Percentiles rank a stretch among this genome's conserved stretches.
Evolutionary conservation across 441 rosid genomes (phyloP).

Genomic region (Breynia disticha): DNA sequence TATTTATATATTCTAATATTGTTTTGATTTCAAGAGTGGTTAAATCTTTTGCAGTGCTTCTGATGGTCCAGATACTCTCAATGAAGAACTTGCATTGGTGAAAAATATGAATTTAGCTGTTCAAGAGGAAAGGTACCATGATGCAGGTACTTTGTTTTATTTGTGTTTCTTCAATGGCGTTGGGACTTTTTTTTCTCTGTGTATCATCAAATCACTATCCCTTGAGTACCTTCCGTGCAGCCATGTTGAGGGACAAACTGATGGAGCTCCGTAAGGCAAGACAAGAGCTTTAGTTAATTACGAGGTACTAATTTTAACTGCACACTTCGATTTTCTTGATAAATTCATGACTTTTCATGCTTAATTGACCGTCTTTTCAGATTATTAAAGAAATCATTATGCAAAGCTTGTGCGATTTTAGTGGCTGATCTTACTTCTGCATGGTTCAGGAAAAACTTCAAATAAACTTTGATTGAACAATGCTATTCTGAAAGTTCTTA

Average conservation of each 20-base stretch:
- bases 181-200: background rate
- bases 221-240: conserved; percentile 23
- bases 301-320: background rate
- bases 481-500: background rate
- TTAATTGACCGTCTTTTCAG: background rate
- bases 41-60: conserved; percentile 46
- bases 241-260: conserved; percentile 58
- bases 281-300: conserved; percentile 22
- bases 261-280: conserved; percentile 42
- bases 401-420: conserved; percentile 1
- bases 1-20: conserved; percentile 11
- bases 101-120: conserved; percentile 66
- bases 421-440: background rate
- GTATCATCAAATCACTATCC: background rate
- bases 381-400: background rate
- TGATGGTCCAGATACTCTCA: conserved; percentile 57
- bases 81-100: conserved; percentile 64
- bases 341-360: background rate
- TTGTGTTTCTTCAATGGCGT: background rate
- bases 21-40: conserved; percentile 21
- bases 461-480: background rate
- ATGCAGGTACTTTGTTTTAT: conserved; percentile 54
- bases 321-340: background rate
- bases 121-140: conserved; percentile 76
- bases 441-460: conserved; percentile 6